A percentile compares a stretch with the other conserved stretches of the same genome.
These are phyloP conservation scores for Diphasiastrum complanatum DNA, from an alignment of 83 land plant genomes.

Conservation along the genomic window DNA sequence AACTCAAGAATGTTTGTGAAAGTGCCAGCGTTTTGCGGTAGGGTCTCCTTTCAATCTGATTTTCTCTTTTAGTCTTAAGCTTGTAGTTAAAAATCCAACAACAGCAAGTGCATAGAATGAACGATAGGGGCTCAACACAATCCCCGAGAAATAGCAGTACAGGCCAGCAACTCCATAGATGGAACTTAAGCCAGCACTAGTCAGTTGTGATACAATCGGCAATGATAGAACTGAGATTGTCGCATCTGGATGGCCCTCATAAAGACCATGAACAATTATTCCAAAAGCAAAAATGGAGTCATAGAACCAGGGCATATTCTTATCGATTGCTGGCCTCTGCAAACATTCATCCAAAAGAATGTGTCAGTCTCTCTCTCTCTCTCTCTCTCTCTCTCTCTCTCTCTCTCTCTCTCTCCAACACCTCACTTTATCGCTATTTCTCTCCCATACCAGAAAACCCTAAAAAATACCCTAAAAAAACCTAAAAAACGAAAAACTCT, in stretches of 20 bases:
- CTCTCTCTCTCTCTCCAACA: no score
- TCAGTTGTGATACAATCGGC: constrained; percentile 25
- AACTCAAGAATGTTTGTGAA: constrained; percentile 71
- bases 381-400: no score
- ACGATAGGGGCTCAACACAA: constrained; percentile 65
- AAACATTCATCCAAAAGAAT: no score
- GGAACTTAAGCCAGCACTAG: constrained; percentile 47
- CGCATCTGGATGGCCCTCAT: constrained; percentile 39
- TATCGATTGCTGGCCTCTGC: constrained; percentile 70
- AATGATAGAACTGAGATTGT: constrained; percentile 30
- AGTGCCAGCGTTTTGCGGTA: constrained; percentile 46
- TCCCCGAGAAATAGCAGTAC: constrained; percentile 55
- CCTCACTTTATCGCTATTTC: no score
- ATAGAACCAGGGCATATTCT: constrained; percentile 61
- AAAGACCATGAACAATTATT: constrained; percentile 71
- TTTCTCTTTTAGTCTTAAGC: constrained; percentile 36
- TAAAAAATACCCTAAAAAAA: no score
- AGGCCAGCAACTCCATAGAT: constrained; percentile 64
- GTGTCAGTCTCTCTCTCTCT: no score
- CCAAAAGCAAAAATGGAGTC: constrained; percentile 70
- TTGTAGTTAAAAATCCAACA: constrained; percentile 47
- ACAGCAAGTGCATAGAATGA: constrained; percentile 65
- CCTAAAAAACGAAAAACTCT: no score
- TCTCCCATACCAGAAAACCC: no score
- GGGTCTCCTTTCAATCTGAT: constrained; percentile 45